These are phyloP conservation scores for Tremella fuciformis DNA, from an alignment of 768 basidiomycete genomes.

Conservation along the genomic window DNA sequence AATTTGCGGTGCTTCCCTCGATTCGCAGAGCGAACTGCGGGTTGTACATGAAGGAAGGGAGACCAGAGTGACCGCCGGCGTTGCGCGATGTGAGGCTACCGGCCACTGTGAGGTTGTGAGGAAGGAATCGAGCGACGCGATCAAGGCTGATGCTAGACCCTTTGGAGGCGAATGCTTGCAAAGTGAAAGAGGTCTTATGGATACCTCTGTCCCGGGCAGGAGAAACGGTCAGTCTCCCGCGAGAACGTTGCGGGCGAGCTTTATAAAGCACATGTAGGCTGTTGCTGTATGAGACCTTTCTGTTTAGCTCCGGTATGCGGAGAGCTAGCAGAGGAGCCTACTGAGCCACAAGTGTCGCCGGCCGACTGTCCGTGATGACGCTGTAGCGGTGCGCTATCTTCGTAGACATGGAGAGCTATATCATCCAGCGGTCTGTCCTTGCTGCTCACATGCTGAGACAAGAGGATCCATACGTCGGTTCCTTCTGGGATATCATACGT, in stretches of 20 bases:
- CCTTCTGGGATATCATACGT: neutral
- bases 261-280: slow-evolving; percentile 56
- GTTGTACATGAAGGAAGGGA: slow-evolving; percentile 81
- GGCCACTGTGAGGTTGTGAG: slow-evolving; percentile 52
- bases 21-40: slow-evolving; percentile 71
- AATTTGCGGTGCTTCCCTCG: slow-evolving; percentile 55
- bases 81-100: slow-evolving; percentile 66
- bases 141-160: slow-evolving; percentile 25
- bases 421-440: slow-evolving; percentile 65
- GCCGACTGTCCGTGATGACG: slow-evolving; percentile 4
- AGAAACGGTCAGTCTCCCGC: slow-evolving; percentile 33
- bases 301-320: slow-evolving; percentile 2
- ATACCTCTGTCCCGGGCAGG: slow-evolving; percentile 41
- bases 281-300: slow-evolving; percentile 54
- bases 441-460: slow-evolving; percentile 70
- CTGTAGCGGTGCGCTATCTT: slow-evolving; percentile 18
- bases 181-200: slow-evolving; percentile 42
- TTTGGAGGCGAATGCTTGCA: slow-evolving; percentile 28
- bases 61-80: slow-evolving; percentile 77
- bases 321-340: neutral
- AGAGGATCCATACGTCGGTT: slow-evolving; percentile 71
- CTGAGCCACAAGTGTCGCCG: slow-evolving; percentile 10
- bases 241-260: neutral
- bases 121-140: slow-evolving; percentile 21
- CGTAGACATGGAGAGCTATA: slow-evolving; percentile 61